Conservation (phyloP, 441 rosid species). For the Arabidopsis hybrid region DNA sequence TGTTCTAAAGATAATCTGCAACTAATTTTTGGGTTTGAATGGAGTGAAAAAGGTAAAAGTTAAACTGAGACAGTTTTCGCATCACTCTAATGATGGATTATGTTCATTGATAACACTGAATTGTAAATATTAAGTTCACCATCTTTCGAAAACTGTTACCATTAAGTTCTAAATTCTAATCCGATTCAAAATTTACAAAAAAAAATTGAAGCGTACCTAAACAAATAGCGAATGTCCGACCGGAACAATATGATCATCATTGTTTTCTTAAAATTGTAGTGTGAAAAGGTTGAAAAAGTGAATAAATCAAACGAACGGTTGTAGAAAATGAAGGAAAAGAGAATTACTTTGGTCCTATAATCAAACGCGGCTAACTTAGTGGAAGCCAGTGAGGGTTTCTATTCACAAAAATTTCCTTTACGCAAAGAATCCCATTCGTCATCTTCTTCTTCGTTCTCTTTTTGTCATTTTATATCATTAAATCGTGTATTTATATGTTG, state of each 20-base stretch:
- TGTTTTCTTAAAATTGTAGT: background rate
- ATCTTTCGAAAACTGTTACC: background rate
- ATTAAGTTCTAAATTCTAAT: background rate
- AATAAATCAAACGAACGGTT: constrained; percentile 25
- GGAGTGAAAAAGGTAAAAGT: background rate
- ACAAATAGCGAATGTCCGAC: background rate
- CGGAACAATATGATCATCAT: background rate
- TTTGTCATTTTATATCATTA: constrained; percentile 21
- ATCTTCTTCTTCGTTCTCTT: constrained; percentile 18
- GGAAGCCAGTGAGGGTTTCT: constrained; percentile 36
- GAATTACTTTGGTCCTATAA: constrained; percentile 11
- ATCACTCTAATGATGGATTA: background rate
- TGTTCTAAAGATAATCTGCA: background rate
- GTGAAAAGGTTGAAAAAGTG: constrained; percentile 10
- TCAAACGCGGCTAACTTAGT: constrained; percentile 40
- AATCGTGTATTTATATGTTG: constrained; percentile 26
- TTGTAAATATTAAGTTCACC: background rate
- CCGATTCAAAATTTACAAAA: no score
- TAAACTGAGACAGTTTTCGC: background rate
- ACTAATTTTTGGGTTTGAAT: background rate
- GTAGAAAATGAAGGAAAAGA: constrained; percentile 14
- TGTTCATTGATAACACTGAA: background rate
- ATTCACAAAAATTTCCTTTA: constrained; percentile 10
- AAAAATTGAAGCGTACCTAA: background rate
- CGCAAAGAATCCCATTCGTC: constrained; percentile 44